Base-by-base conservation (phyloP, 257 asterid genomes). In the Plantago elongata region DNA sequence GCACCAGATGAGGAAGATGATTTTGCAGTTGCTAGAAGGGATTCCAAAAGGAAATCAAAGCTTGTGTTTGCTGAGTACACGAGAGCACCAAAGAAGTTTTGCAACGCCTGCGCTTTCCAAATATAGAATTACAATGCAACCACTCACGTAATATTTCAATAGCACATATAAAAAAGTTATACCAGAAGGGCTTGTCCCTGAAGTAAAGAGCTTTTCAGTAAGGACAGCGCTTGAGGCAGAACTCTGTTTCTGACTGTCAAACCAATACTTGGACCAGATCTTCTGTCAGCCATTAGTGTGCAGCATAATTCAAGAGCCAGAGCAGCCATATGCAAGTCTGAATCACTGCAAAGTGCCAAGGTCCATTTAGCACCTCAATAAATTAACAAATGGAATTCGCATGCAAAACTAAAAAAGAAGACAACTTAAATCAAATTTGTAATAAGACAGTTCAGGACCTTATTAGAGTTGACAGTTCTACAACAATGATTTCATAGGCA, bases 141-240 rank as follows among this genome's bases (percentile, higher is more conserved):
- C 54, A 50, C 66, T 69, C 57, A 34, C 69, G 44, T 46, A 55
- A 45, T 61, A 78, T 45, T 60, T 62, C 34, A 45, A 62, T 34
- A 68, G 48, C 34, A 54, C 62, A 66, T 55, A 22, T 45, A 66
- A 47, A 54, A 11, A 48, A 61, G 49, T 52, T 34, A 62, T 93
- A 93, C 99, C 97, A 84, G 74, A 75, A 93, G 99, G 64, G 99
- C 97, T 72, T 93, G 99, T 27, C 99, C 99, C 77, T 93, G 99
- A 62, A 93, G 94, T 78, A 93, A 77, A 47, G 99, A 79, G 70
- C 99, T 93, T 77, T 85, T 80, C 54, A 89, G 79, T 65, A 93
- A 68, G 64, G 84, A 79, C 72, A 93, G 82, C 27, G 99, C 96
- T 65, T 93, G 99, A 6, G 97, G 97, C 56, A 93, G 93, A 79